phyloP scores from a whole-genome alignment of 257 asterid genomes.

The Rauvolfia tetraphylla region DNA sequence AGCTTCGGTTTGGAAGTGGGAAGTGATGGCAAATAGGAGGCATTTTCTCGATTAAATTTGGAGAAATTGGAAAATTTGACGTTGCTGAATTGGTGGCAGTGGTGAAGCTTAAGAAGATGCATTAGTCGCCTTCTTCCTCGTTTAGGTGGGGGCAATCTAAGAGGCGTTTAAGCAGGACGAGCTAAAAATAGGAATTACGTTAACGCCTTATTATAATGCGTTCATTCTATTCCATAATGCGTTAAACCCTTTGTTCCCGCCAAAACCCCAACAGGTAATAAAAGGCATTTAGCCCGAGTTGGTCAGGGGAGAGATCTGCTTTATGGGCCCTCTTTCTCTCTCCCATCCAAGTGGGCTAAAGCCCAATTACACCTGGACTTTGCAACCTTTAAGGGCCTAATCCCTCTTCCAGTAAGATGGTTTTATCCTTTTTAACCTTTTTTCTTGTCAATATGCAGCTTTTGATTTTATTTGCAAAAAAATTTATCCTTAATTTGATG shows the following conservation, averaged over 20 bases:
- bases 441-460: no score
- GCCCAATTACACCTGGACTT: background rate
- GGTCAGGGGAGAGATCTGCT: background rate
- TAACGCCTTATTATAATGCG: no score
- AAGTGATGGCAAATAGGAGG: slow-evolving; percentile 3
- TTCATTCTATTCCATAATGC: no score
- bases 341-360: background rate
- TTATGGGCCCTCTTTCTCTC: background rate
- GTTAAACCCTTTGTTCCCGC: no score
- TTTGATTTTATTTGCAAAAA: no score
- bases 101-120: slow-evolving; percentile 50
- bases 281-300: slow-evolving; percentile 14
- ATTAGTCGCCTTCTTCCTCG: slow-evolving; percentile 13
- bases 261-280: no score
- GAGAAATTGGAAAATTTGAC: slow-evolving; percentile 20
- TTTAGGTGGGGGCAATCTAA: background rate
- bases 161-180: no score
- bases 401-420: no score
- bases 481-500: no score
- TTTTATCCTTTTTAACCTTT: no score
- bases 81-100: slow-evolving; percentile 9
- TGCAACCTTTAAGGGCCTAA: no score
- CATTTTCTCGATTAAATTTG: slow-evolving; percentile 6
- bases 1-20: slow-evolving; percentile 19
- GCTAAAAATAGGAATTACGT: no score